Evolutionary conservation across 2,329 filamentous ascomycete genomes (phyloP).

Genomic region (Botrytis tulipae): DNA sequence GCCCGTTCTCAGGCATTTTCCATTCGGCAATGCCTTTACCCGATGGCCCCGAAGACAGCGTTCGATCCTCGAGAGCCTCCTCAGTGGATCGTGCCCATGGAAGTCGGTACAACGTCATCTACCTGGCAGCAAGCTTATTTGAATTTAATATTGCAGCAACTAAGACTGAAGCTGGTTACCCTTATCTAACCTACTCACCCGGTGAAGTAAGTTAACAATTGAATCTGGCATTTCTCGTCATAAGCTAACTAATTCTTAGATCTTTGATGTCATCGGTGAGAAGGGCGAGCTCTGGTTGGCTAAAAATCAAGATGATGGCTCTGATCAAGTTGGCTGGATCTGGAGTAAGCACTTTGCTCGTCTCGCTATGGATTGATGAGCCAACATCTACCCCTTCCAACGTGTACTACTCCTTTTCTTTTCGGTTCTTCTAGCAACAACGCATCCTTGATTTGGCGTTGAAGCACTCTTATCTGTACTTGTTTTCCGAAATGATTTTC

Average conservation of each 20-base stretch:
- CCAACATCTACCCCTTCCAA: neutral
- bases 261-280: constrained; percentile 90
- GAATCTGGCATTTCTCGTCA: neutral
- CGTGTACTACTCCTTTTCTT: neutral
- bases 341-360: constrained; percentile 97
- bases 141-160: constrained; percentile 96
- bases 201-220: constrained; percentile 66
- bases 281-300: constrained; percentile 98
- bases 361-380: constrained; percentile 44
- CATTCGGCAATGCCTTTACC: constrained; percentile 82
- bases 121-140: constrained; percentile 89
- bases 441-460: constrained; percentile 8
- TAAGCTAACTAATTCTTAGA: constrained; percentile 44
- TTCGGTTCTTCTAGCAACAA: neutral
- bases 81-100: constrained; percentile 54
- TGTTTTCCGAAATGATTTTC: neutral
- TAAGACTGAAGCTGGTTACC: constrained; percentile 89
- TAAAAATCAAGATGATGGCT: constrained; percentile 89
- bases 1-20: constrained; percentile 73
- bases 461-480: neutral
- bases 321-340: constrained; percentile 85
- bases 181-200: constrained; percentile 91
- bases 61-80: constrained; percentile 56
- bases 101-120: constrained; percentile 71
- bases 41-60: constrained; percentile 58